phyloP scores from a whole-genome alignment of 129 eudicot species.

The Chrysanthemum seticuspe region DNA sequence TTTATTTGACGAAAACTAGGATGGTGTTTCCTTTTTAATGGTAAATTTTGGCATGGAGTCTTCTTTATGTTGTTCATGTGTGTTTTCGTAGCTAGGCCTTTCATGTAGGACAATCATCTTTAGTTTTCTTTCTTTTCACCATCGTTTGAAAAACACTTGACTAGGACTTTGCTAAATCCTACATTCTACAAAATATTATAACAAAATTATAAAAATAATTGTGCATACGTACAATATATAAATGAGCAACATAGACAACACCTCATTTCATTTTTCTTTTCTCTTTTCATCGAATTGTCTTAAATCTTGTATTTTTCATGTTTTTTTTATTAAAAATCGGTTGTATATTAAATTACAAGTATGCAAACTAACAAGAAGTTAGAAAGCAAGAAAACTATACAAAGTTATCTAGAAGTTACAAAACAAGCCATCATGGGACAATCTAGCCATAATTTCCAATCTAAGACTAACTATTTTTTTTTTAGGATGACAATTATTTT shows the following conservation, averaged over 20 bases:
- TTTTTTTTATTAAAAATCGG: too few species aligned
- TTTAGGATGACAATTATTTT: too few species aligned
- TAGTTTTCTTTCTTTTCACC: constrained; percentile 13
- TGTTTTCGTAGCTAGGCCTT: constrained; percentile 28
- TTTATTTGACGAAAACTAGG: constrained; percentile 18
- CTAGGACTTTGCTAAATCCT: background rate
- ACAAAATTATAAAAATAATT: too few species aligned
- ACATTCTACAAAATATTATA: background rate
- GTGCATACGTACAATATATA: background rate
- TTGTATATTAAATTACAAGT: too few species aligned
- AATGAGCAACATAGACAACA: background rate
- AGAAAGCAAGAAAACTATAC: too few species aligned
- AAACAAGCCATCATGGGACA: too few species aligned
- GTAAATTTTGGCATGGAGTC: constrained; percentile 28
- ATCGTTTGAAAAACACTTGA: constrained; percentile 2
- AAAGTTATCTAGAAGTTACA: too few species aligned
- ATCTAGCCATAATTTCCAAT: too few species aligned
- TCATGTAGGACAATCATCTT: constrained; percentile 20
- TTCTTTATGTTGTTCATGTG: constrained; percentile 22
- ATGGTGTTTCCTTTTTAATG: constrained; percentile 19
- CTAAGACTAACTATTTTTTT: too few species aligned
- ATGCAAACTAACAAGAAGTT: too few species aligned
- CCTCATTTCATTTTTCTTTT: background rate
- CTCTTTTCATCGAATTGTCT: background rate
- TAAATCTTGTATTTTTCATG: background rate